Conservation (phyloP, 78 protist species). For the Mantamonas sphyraenae region DNA sequence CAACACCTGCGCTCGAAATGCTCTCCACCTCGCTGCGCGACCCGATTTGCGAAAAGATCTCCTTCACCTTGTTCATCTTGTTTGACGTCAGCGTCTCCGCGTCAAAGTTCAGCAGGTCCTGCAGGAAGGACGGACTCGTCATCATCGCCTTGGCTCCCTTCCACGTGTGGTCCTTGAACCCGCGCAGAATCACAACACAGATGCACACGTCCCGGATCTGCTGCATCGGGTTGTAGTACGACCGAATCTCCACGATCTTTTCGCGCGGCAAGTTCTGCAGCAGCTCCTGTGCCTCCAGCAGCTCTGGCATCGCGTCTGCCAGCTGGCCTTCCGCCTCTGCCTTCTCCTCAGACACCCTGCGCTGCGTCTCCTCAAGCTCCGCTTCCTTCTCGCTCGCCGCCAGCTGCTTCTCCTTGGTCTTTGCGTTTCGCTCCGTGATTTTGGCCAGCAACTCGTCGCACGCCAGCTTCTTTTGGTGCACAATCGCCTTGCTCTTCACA, state of each 20-base stretch:
- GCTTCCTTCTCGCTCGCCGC: conserved; percentile 23
- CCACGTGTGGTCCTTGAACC: conserved; percentile 37
- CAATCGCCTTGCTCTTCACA: conserved; percentile 25
- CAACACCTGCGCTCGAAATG: conserved; percentile 54
- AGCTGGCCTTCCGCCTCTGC: conserved; percentile 69
- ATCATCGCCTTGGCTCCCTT: conserved; percentile 56
- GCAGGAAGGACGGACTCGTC: conserved; percentile 37
- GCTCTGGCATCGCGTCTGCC: conserved; percentile 75
- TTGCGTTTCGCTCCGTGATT: neutral
- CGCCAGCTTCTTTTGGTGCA: conserved; percentile 36
- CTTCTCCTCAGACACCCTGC: conserved; percentile 38
- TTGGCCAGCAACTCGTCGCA: conserved; percentile 34
- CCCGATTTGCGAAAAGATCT: conserved; percentile 13
- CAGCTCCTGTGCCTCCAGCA: conserved; percentile 53
- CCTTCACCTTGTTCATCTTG: conserved; percentile 30
- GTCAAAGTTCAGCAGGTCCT: conserved; percentile 25
- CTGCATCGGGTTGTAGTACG: conserved; percentile 49
- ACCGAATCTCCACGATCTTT: conserved; percentile 57
- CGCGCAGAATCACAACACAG: conserved; percentile 41
- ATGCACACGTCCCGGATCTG: conserved; percentile 44
- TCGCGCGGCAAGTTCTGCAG: conserved; percentile 29
- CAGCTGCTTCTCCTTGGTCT: conserved; percentile 33
- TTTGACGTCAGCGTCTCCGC: conserved; percentile 24
- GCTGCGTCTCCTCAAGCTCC: conserved; percentile 27
- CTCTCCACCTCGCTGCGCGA: neutral